phyloP scores from a whole-genome alignment of 1,284 basidiomycete genomes.

The Papiliotrema fonsecae region DNA sequence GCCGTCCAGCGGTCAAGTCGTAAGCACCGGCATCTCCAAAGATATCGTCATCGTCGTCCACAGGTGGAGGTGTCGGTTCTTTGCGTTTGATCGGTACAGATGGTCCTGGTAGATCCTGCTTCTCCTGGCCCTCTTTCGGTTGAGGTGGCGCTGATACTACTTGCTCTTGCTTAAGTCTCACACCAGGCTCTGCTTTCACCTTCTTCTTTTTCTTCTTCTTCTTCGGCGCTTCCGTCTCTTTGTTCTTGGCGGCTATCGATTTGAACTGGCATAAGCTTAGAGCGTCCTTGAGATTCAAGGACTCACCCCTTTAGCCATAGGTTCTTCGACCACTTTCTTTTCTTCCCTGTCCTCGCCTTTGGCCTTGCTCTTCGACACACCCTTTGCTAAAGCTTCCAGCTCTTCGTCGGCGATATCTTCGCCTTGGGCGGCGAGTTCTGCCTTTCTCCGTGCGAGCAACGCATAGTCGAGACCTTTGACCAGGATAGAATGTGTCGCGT shows the following conservation, averaged over 20 bases:
- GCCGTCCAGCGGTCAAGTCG: conserved; percentile 51
- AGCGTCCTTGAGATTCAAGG: conserved; percentile 52
- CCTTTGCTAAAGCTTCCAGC: conserved; percentile 56
- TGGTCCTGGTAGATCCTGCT: conserved; percentile 1
- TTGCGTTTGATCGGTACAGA: not conserved
- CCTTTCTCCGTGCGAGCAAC: conserved; percentile 76
- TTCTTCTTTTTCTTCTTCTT: conserved; percentile 54
- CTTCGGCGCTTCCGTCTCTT: conserved; percentile 43
- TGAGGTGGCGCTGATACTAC: not conserved
- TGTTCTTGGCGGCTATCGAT: conserved; percentile 36
- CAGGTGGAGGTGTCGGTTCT: not conserved
- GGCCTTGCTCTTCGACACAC: conserved; percentile 27
- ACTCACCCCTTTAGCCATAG: conserved; percentile 36
- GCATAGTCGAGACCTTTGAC: conserved; percentile 86
- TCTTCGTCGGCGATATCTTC: conserved; percentile 66
- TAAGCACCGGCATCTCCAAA: conserved; percentile 83
- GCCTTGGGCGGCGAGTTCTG: conserved; percentile 53
- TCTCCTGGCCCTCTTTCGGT: not conserved
- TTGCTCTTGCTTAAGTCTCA: conserved; percentile 1
- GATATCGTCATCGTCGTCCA: conserved; percentile 56
- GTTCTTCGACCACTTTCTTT: conserved; percentile 49
- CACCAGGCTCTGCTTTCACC: conserved; percentile 12
- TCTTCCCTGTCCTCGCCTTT: conserved; percentile 10
- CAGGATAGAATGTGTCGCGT: conserved; percentile 74
- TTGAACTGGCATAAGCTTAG: conserved; percentile 35